phyloP scores from a whole-genome alignment of 2,329 filamentous ascomycete genomes.

The Zopfia rhizophila region DNA sequence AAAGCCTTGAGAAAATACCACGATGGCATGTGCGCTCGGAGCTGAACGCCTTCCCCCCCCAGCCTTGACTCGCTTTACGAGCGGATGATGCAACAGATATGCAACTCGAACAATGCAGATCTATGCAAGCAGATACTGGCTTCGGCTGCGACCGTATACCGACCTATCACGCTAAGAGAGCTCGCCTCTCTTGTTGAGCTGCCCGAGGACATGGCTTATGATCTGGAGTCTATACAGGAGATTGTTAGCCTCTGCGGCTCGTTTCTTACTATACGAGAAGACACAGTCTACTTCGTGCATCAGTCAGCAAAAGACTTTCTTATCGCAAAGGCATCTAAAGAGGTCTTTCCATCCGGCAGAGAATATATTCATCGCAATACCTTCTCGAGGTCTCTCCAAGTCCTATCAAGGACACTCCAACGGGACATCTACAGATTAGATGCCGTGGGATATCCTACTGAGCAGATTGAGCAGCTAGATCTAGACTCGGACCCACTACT shows the following conservation, averaged over 20 bases:
- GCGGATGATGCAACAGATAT: constrained; percentile 51
- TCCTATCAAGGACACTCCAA: constrained; percentile 24
- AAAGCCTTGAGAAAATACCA: constrained; percentile 35
- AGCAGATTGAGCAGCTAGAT: constrained; percentile 26
- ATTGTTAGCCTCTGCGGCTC: constrained; percentile 40
- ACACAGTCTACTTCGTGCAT: constrained; percentile 51
- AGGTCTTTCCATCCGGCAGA: constrained; percentile 39
- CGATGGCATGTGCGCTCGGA: constrained; percentile 19
- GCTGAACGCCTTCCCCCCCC: constrained; percentile 41
- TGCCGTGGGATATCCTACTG: constrained; percentile 20
- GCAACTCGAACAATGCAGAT: constrained; percentile 29
- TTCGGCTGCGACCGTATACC: constrained; percentile 12
- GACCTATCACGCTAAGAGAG: constrained; percentile 13
- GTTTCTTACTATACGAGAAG: constrained; percentile 51
- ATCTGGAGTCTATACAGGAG: constrained; percentile 6
- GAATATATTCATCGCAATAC: constrained; percentile 42
- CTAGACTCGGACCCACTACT: constrained; percentile 35
- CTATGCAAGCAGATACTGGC: constrained; percentile 20
- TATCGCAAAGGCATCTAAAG: constrained; percentile 17
- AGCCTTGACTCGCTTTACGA: constrained; percentile 51
- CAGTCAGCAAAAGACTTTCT: constrained; percentile 59
- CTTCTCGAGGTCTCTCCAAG: constrained; percentile 46
- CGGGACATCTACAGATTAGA: constrained; percentile 33
- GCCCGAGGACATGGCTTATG: constrained; percentile 8
- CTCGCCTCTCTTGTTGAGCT: constrained; percentile 6